Percentiles rank a stretch among this genome's conserved stretches.
Conservation (phyloP, 768 basidiomycete genomes). For the Leucocoprinus leucothites region DNA sequence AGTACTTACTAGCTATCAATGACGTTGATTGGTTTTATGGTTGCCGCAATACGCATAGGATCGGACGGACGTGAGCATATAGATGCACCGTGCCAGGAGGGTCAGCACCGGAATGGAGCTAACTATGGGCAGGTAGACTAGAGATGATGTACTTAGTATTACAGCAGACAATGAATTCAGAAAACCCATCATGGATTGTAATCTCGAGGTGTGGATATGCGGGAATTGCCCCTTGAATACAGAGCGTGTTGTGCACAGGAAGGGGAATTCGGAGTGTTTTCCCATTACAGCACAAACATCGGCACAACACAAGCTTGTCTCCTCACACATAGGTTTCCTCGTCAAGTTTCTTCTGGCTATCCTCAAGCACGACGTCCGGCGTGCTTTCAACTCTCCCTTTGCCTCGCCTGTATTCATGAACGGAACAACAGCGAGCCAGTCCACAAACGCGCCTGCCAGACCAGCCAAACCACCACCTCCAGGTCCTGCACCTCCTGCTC, state of each 20-base stretch:
- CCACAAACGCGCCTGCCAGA: conserved; percentile 29
- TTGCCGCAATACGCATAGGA: no score
- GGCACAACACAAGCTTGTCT: background rate
- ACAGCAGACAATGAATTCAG: background rate
- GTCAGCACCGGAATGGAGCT: conserved; percentile 4
- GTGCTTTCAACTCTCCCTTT: background rate
- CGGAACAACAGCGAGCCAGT: conserved; percentile 34
- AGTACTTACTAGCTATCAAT: no score
- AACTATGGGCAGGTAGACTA: background rate
- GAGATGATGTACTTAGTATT: background rate
- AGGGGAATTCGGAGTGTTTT: background rate
- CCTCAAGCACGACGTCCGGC: conserved; percentile 9
- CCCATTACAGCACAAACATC: conserved; percentile 9
- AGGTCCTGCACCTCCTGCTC: conserved; percentile 60
- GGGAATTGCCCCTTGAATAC: no score
- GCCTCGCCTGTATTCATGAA: conserved; percentile 39
- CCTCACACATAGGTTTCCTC: conserved; percentile 1
- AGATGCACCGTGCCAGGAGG: background rate
- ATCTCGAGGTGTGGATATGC: background rate
- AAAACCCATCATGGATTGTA: background rate
- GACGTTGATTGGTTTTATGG: no score
- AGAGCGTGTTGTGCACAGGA: background rate
- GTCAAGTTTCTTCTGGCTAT: background rate
- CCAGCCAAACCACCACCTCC: conserved; percentile 51
- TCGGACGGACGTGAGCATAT: no score